A percentile compares a stretch with the other conserved stretches of the same genome.
Conservation (phyloP, 768 basidiomycete species). For the Hypholoma fasciculare region DNA sequence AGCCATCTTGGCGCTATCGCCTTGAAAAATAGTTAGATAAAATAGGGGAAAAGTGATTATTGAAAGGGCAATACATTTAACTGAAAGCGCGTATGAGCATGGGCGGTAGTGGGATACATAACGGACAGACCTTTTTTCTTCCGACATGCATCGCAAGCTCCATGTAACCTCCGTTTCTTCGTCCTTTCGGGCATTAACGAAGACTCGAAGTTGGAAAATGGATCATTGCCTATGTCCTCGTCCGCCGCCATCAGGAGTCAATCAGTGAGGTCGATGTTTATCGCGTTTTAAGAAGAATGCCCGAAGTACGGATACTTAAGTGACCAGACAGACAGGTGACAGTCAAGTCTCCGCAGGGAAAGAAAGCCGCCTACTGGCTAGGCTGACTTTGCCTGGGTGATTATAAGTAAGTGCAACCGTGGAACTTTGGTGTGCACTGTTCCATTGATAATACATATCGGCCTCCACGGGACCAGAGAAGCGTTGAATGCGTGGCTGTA, state of each 20-base stretch:
- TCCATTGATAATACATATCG: too few species aligned
- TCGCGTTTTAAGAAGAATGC: too few species aligned
- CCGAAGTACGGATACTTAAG: too few species aligned
- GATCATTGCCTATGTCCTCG: not conserved
- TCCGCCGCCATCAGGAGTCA: not conserved
- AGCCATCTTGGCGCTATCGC: slow-evolving; percentile 61
- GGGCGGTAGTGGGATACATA: not conserved
- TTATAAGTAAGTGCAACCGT: too few species aligned
- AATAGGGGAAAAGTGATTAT: not conserved
- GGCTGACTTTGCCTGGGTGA: too few species aligned
- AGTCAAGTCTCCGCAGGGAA: too few species aligned
- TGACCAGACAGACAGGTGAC: too few species aligned
- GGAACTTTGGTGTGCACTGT: too few species aligned
- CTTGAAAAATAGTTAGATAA: slow-evolving; percentile 23
- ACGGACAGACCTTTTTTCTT: not conserved
- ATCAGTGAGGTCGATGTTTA: too few species aligned
- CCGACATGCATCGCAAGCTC: not conserved
- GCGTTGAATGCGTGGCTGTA: too few species aligned
- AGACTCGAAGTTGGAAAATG: not conserved
- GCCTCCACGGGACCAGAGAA: too few species aligned
- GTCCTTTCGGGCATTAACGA: not conserved
- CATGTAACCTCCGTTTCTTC: slow-evolving; percentile 11
- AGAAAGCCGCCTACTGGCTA: too few species aligned
- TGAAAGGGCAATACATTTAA: not conserved
- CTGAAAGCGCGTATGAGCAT: not conserved